These are phyloP conservation scores for Arthrobotrys musiformis DNA, from an alignment of 2,329 filamentous ascomycete genomes.

Conservation along the genomic window DNA sequence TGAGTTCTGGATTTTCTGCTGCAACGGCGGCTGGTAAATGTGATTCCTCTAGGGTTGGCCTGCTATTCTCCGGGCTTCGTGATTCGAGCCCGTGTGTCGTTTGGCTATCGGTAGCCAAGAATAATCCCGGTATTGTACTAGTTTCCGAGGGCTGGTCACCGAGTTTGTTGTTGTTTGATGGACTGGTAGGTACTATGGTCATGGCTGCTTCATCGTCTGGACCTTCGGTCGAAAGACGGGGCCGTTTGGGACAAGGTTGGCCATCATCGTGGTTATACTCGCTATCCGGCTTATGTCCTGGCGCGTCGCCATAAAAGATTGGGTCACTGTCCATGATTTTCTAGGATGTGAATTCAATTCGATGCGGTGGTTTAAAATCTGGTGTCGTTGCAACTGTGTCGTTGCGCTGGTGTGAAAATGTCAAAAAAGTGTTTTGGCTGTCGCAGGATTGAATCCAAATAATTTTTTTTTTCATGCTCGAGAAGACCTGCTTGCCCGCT, in stretches of 20 bases:
- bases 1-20: not conserved
- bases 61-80: not conserved
- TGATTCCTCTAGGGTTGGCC: not conserved
- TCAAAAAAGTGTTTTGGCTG: not conserved
- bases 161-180: not conserved
- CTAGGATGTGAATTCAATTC: not conserved
- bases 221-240: constrained; percentile 36
- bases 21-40: not conserved
- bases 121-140: constrained; percentile 33
- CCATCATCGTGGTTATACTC: no score
- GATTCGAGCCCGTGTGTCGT: not conserved
- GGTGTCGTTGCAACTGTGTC: not conserved
- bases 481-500: not conserved
- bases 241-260: constrained; percentile 38
- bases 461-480: not conserved
- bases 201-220: not conserved
- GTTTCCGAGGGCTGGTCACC: not conserved
- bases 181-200: not conserved
- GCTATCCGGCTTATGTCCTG: constrained; percentile 10
- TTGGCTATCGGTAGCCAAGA: constrained; percentile 26
- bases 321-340: constrained; percentile 40
- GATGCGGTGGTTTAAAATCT: no score
- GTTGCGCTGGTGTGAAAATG: not conserved
- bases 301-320: constrained; percentile 43
- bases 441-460: not conserved